These are phyloP conservation scores for Conticribra guillardii DNA, from an alignment of 108 stramenopile genomes.

Conservation along the genomic window DNA sequence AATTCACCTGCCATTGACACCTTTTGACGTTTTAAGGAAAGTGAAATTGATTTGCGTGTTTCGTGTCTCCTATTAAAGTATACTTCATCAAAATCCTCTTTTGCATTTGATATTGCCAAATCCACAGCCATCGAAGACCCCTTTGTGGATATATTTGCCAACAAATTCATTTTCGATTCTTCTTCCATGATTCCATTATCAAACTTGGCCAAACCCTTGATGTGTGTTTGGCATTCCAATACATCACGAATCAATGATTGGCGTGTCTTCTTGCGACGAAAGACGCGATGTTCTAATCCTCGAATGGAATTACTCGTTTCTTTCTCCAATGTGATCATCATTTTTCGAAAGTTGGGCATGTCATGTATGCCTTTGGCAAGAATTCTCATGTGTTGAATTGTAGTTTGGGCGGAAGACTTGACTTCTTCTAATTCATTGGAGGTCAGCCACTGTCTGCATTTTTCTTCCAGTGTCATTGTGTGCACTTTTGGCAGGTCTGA, in stretches of 20 bases:
- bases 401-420: constrained; percentile 24
- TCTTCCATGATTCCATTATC: constrained; percentile 7
- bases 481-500: constrained; percentile 9
- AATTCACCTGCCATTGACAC: too few relatives aligned
- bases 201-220: constrained; percentile 22
- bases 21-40: too few relatives aligned
- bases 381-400: constrained; percentile 19
- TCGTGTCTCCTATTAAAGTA: too few relatives aligned
- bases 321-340: constrained; percentile 24
- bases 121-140: constrained; percentile 4
- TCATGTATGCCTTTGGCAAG: constrained; percentile 9
- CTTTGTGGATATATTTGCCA: constrained; percentile 31
- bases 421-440: constrained; percentile 18
- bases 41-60: too few relatives aligned
- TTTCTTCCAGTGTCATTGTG: constrained; percentile 31
- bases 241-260: constrained; percentile 24
- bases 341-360: constrained; percentile 17
- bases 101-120: constrained; percentile 20
- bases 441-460: constrained; percentile 30
- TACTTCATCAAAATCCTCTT: constrained; percentile 28
- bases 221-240: constrained; percentile 37
- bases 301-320: constrained; percentile 24
- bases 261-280: constrained; percentile 21
- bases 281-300: constrained; percentile 39
- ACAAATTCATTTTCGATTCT: constrained; percentile 4